A percentile compares a stretch with the other conserved stretches of the same genome.
Evolutionary conservation across 2,329 filamentous ascomycete species (phyloP).

Genomic region (Sporothrix pseudoabietina): DNA sequence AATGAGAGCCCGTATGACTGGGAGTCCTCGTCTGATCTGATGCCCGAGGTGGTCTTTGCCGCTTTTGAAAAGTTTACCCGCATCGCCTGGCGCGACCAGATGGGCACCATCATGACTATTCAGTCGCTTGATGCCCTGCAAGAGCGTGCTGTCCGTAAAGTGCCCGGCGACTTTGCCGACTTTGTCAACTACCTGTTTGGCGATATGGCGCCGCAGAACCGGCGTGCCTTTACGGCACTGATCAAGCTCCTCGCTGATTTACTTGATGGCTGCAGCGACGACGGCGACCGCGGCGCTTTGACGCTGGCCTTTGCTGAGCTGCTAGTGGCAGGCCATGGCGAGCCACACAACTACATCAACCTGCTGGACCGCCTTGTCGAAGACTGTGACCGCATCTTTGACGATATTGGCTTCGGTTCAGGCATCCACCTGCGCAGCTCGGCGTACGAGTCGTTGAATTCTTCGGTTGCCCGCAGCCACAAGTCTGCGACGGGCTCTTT

Average conservation of each 20-base stretch:
- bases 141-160: constrained; percentile 60
- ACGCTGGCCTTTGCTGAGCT: constrained; percentile 89
- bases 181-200: constrained; percentile 66
- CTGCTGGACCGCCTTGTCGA: constrained; percentile 86
- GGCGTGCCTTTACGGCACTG: constrained; percentile 77
- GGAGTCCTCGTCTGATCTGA: constrained; percentile 71
- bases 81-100: constrained; percentile 84
- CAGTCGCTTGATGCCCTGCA: constrained; percentile 75
- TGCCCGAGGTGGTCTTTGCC: constrained; percentile 82
- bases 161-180: constrained; percentile 72
- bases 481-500: constrained; percentile 69
- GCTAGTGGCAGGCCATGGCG: constrained; percentile 66
- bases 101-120: constrained; percentile 79
- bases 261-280: constrained; percentile 85
- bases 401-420: constrained; percentile 53
- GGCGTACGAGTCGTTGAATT: constrained; percentile 62
- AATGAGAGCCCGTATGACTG: constrained; percentile 81
- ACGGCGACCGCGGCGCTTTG: constrained; percentile 84
- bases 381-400: constrained; percentile 86
- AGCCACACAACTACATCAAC: constrained; percentile 80
- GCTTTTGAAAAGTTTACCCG: constrained; percentile 92
- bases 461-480: constrained; percentile 56
- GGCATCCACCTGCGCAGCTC: constrained; percentile 54
- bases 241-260: constrained; percentile 86
- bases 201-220: constrained; percentile 69